These are phyloP conservation scores for Diaporthe sp. DNA, from an alignment of 2,329 filamentous ascomycete species.

Conservation along the genomic window DNA sequence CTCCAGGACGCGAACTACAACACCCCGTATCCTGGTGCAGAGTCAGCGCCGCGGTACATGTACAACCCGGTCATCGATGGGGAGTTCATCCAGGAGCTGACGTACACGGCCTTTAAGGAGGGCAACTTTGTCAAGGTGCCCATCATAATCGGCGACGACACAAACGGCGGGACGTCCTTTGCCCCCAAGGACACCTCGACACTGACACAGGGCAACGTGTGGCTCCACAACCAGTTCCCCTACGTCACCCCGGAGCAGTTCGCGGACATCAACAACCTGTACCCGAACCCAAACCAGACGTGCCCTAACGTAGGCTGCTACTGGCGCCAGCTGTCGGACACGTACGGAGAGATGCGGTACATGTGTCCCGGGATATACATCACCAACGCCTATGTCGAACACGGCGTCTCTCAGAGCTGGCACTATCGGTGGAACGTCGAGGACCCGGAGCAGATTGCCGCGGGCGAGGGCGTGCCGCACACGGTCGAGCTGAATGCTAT, in stretches of 20 bases:
- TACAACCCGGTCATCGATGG: conserved; percentile 67
- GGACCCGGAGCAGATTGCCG: conserved; percentile 61
- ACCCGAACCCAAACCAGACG: conserved; percentile 59
- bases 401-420: conserved; percentile 60
- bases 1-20: conserved; percentile 55
- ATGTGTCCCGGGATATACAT: conserved; percentile 71
- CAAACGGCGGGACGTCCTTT: conserved; percentile 74
- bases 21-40: conserved; percentile 50
- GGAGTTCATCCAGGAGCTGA: conserved; percentile 59
- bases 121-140: conserved; percentile 32
- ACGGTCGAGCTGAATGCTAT: conserved; percentile 74
- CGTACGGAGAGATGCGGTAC: conserved; percentile 74
- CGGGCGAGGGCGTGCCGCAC: conserved; percentile 73
- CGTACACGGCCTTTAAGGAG: conserved; percentile 57
- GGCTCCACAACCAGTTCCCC: conserved; percentile 69
- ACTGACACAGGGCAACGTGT: conserved; percentile 60
- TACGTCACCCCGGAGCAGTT: conserved; percentile 62
- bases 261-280: conserved; percentile 61
- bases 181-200: conserved; percentile 60
- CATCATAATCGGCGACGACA: conserved; percentile 57
- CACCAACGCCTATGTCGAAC: conserved; percentile 49
- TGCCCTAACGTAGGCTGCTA: conserved; percentile 63
- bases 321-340: conserved; percentile 68
- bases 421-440: conserved; percentile 78
- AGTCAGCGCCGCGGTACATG: conserved; percentile 57